Evolutionary conservation across 2,329 filamentous ascomycete genomes (phyloP).

Genomic region (Drechmeria coniospora): DNA sequence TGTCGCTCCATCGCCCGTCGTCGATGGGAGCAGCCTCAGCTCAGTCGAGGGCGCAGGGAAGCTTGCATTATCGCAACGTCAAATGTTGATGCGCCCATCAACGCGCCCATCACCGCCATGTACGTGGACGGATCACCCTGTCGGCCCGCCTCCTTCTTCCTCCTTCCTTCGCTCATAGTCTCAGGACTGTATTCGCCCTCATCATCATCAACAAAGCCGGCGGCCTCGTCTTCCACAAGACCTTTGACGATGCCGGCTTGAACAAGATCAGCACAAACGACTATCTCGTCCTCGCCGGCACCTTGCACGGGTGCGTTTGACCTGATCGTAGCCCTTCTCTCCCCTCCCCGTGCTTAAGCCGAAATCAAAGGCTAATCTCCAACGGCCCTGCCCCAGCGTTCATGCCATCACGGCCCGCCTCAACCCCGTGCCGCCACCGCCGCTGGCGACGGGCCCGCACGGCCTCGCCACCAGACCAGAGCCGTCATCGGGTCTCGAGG

Average conservation of each 20-base stretch:
- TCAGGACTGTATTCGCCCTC: constrained; percentile 84
- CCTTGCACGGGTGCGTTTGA: constrained; percentile 79
- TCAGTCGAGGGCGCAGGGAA: too few species aligned
- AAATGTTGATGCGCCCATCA: not conserved
- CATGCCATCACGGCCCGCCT: constrained; percentile 54
- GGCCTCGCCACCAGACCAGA: constrained; percentile 36
- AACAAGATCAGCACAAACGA: constrained; percentile 89
- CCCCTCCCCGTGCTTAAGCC: not conserved
- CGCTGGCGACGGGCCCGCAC: constrained; percentile 16
- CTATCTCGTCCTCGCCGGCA: constrained; percentile 90
- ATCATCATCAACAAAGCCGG: constrained; percentile 99
- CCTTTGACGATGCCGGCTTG: constrained; percentile 72
- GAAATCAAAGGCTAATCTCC: constrained; percentile 4
- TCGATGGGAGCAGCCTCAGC: too few species aligned
- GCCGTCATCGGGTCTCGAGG: constrained; percentile 67
- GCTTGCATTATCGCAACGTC: not conserved
- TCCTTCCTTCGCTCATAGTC: not conserved
- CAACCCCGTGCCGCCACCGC: constrained; percentile 35
- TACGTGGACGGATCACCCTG: not conserved
- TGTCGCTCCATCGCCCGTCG: too few species aligned
- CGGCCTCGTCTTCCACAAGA: constrained; percentile 88
- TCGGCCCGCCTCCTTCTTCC: not conserved
- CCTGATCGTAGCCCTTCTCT: constrained; percentile 5
- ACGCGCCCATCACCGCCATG: constrained; percentile 1
- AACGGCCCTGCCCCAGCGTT: constrained; percentile 27